phyloP scores from a whole-genome alignment of 768 basidiomycete species.

The Naganishia randhawae region DNA sequence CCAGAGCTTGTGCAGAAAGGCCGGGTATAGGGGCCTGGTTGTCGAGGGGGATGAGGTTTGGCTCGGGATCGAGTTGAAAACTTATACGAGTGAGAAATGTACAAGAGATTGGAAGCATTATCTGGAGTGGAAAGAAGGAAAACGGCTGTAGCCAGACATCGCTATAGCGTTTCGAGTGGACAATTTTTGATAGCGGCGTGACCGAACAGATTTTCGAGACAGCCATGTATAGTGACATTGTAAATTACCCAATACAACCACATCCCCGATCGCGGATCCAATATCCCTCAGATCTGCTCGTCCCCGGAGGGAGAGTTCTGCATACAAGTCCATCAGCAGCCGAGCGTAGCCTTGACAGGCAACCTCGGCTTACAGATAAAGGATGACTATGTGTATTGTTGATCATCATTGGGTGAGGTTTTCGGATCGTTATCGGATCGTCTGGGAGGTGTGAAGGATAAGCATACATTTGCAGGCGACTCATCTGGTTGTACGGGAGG shows the following conservation, averaged over 20 bases:
- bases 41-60: constrained; percentile 40
- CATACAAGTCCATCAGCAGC: constrained; percentile 13
- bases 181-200: background rate
- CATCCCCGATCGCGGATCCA: too few relatives aligned
- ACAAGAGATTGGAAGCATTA: constrained; percentile 37
- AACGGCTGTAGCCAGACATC: background rate
- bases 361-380: constrained; percentile 14
- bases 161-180: background rate
- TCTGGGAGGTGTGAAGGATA: too few relatives aligned
- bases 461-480: too few relatives aligned
- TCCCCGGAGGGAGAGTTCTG: background rate
- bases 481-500: too few relatives aligned
- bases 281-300: constrained; percentile 8
- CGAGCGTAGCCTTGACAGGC: background rate
- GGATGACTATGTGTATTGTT: constrained; percentile 9
- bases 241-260: too few relatives aligned
- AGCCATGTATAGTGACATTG: too few relatives aligned
- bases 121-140: constrained; percentile 33
- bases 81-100: constrained; percentile 46
- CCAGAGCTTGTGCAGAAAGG: constrained; percentile 86
- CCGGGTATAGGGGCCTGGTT: constrained; percentile 59
- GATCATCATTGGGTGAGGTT: constrained; percentile 12
- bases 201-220: too few relatives aligned
- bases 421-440: too few relatives aligned
- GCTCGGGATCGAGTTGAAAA: constrained; percentile 39